Base-by-base conservation (phyloP, 2,329 filamentous ascomycete genomes). In the Chalara sp. region DNA sequence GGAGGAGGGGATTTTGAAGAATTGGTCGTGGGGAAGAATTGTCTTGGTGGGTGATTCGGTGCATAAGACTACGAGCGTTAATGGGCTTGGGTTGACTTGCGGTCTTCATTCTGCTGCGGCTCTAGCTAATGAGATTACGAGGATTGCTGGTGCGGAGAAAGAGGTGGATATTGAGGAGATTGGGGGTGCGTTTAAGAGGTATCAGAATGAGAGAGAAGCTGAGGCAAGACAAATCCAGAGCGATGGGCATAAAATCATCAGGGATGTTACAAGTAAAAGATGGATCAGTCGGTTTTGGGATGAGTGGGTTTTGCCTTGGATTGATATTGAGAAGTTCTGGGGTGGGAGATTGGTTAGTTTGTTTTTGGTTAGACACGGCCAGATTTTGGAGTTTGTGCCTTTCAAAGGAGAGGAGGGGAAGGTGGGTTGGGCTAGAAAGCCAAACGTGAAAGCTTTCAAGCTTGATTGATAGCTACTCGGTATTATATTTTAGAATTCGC, bases 41-140 rank as follows among this genome's bases (percentile, higher is more conserved):
- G 49, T 54, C 32, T 46, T 51, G 12, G 46, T 43, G 6, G 52
- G 52, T 7, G 52, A 54, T 30, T 40, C 49, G n/a, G 49, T 31
- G 21, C 52, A 54, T 32, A 54, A 54, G 42, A 32, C 48, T 28
- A 52, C 46, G 13, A 39, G 40, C 6, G 46, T 31, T 32, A 32
- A 21, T 32, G 50, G 46, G 21, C 31, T 40, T 6, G 46, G 50
- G 12, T 28, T 48, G 6, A 48, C 37, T 28, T 29, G 37, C 6
- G 50, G 46, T 13, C 43, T 49, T 8, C 46, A 44, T 12, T 13
- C 21, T 39, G 46, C 31, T 32, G 50, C 43, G 8, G 41, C 12
- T 11, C 42, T 52, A 5, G 32, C 42, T 6, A 52, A 49, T 33
- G 30, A 44, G 32, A 33, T 49, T 28, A 30, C 43, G 35, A n/a